Conservation (phyloP, 2,329 filamentous ascomycete genomes). For the Proliferodiscus dingleyae region DNA sequence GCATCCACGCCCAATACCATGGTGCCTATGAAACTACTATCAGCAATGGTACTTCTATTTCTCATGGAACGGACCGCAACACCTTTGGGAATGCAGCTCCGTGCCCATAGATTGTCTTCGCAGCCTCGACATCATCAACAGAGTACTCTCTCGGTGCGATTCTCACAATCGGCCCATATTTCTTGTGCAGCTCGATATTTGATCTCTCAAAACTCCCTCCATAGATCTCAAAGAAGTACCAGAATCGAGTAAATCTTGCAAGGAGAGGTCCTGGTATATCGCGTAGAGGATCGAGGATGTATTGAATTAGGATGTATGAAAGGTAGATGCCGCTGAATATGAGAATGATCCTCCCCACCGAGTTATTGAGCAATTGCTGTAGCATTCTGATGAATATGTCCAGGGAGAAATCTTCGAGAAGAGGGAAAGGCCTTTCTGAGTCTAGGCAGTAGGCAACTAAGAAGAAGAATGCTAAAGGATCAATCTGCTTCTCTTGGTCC, state of each 20-base stretch:
- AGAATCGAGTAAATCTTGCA: constrained; percentile 40
- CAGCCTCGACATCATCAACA: constrained; percentile 36
- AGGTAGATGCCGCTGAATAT: not conserved
- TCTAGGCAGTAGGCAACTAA: too few species aligned
- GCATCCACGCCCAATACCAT: constrained; percentile 22
- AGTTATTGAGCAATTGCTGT: not conserved
- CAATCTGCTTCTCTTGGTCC: too few species aligned
- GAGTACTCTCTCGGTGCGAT: constrained; percentile 44
- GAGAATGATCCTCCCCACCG: not conserved
- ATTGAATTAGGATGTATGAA: not conserved
- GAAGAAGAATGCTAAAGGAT: too few species aligned
- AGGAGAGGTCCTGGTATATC: constrained; percentile 41
- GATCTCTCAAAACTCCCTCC: constrained; percentile 35
- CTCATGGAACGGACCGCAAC: not conserved
- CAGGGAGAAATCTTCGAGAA: not conserved
- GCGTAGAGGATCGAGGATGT: constrained; percentile 28
- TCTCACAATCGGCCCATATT: constrained; percentile 40
- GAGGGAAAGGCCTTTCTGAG: not conserved
- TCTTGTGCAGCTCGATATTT: constrained; percentile 36
- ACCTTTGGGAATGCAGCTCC: constrained; percentile 37
- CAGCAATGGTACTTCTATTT: too few species aligned
- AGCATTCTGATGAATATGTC: not conserved
- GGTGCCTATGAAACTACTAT: constrained; percentile 9
- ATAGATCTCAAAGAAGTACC: constrained; percentile 37
- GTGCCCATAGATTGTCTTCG: constrained; percentile 38